Percentiles rank a stretch among this genome's conserved stretches.
These are phyloP conservation scores for Gossypium rotundifolium DNA, from an alignment of 345 rosid genomes.

Conservation along the genomic window DNA sequence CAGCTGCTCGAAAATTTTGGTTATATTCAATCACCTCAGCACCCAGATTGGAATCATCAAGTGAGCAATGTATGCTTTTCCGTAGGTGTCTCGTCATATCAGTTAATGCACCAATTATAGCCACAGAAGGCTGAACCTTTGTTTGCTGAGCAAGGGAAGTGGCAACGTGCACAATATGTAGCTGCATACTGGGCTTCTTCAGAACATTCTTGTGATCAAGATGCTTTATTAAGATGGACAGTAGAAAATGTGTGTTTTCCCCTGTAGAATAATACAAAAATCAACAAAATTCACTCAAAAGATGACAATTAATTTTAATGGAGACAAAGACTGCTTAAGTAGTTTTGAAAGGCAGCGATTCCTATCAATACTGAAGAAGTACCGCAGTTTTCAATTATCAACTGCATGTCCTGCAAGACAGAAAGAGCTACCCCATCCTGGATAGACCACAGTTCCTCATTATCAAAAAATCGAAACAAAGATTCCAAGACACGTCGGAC, in stretches of 20 bases:
- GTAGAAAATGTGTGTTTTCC: conserved; percentile 55
- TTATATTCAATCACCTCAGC: conserved; percentile 55
- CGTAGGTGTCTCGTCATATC: conserved; percentile 74
- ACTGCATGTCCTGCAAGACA: conserved; percentile 53
- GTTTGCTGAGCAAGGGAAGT: conserved; percentile 50
- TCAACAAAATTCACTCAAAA: conserved; percentile 1
- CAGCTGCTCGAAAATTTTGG: conserved; percentile 45
- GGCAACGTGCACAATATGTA: conserved; percentile 52
- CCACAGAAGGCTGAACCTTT: conserved; percentile 46
- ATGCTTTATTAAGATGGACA: conserved; percentile 63
- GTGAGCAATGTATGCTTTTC: conserved; percentile 63
- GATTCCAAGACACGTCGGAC: conserved; percentile 64
- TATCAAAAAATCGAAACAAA: conserved; percentile 60
- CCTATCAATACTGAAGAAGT: background rate
- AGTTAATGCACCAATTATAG: conserved; percentile 62
- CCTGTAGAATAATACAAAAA: conserved; percentile 28
- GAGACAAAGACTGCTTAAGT: background rate
- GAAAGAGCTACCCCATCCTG: conserved; percentile 54
- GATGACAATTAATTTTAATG: background rate
- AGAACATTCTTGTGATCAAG: conserved; percentile 71
- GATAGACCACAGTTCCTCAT: conserved; percentile 51
- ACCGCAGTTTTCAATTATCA: conserved; percentile 62
- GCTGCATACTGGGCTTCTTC: conserved; percentile 60
- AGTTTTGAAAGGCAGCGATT: background rate
- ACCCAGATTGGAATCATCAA: conserved; percentile 64